phyloP scores from a whole-genome alignment of 2,329 filamentous ascomycete genomes.

The Penicillium glabrum region DNA sequence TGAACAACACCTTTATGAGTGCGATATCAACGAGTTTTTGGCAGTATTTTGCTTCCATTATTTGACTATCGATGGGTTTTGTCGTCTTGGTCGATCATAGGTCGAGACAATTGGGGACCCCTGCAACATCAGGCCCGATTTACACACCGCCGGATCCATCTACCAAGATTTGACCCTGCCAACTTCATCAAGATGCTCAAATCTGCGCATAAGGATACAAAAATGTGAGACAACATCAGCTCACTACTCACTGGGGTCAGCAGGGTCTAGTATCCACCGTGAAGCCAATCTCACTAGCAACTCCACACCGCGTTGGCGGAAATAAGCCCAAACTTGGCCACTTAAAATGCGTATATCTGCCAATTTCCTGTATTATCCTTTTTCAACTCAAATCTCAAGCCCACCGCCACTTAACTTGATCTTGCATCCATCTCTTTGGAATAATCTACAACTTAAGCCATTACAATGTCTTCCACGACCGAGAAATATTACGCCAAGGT shows the following conservation, averaged over 20 bases:
- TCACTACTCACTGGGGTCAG: conserved; percentile 3
- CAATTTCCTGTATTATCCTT: too few relatives aligned
- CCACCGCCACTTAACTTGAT: neutral
- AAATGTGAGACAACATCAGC: conserved; percentile 15
- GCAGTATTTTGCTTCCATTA: neutral
- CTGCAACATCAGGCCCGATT: neutral
- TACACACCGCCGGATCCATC: neutral
- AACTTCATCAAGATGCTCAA: conserved; percentile 1
- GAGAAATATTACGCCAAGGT: conserved; percentile 31
- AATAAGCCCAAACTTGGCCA: neutral
- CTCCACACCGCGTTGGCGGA: neutral
- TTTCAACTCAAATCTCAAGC: neutral
- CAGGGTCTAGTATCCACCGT: conserved; percentile 8
- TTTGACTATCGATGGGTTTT: neutral
- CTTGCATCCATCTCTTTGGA: neutral
- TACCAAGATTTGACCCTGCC: neutral
- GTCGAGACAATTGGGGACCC: neutral
- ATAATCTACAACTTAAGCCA: neutral
- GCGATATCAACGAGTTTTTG: neutral
- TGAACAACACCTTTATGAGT: neutral
- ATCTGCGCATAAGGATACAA: neutral
- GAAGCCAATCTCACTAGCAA: conserved; percentile 4
- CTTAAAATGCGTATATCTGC: neutral
- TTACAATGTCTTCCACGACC: conserved; percentile 9
- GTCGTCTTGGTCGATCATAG: neutral